These are phyloP conservation scores for Pilobolus umbonatus DNA, from an alignment of 192 early-diverging fungal genomes.

Conservation along the genomic window DNA sequence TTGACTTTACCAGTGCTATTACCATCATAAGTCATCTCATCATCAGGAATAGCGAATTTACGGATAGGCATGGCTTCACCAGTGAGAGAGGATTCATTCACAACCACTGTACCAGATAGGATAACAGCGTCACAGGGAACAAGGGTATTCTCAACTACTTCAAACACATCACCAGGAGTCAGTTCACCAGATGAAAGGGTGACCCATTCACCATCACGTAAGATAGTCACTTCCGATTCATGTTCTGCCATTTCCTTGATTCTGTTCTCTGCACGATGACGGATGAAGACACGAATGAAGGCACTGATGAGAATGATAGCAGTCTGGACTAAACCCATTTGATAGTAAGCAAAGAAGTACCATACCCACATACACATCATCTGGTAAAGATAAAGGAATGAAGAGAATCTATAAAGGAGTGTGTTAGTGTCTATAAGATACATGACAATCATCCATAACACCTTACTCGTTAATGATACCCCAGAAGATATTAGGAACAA, in stretches of 20 bases:
- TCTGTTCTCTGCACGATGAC: conserved; percentile 47
- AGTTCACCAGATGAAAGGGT: conserved; percentile 48
- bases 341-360: conserved; percentile 63
- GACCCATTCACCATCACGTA: conserved; percentile 58
- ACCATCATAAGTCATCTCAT: conserved; percentile 37
- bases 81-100: conserved; percentile 71
- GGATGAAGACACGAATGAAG: conserved; percentile 51
- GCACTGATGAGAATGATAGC: conserved; percentile 52
- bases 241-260: conserved; percentile 58
- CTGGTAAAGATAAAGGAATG: conserved; percentile 58
- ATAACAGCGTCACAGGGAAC: conserved; percentile 69
- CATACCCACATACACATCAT: conserved; percentile 67
- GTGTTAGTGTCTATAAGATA: not conserved
- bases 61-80: conserved; percentile 79
- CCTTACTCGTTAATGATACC: conserved; percentile 53
- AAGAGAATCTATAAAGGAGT: conserved; percentile 32
- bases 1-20: conserved; percentile 46
- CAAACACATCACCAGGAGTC: conserved; percentile 66
- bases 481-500: conserved; percentile 42
- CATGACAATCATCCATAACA: not conserved
- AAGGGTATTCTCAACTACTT: conserved; percentile 37
- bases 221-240: conserved; percentile 39
- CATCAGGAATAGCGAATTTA: conserved; percentile 63
- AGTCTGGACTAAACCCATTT: conserved; percentile 56
- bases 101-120: conserved; percentile 62